Percentiles rank a stretch among this genome's conserved stretches.
phyloP scores from a whole-genome alignment of 805 yeast species.

The Barnettozyma sp. region DNA sequence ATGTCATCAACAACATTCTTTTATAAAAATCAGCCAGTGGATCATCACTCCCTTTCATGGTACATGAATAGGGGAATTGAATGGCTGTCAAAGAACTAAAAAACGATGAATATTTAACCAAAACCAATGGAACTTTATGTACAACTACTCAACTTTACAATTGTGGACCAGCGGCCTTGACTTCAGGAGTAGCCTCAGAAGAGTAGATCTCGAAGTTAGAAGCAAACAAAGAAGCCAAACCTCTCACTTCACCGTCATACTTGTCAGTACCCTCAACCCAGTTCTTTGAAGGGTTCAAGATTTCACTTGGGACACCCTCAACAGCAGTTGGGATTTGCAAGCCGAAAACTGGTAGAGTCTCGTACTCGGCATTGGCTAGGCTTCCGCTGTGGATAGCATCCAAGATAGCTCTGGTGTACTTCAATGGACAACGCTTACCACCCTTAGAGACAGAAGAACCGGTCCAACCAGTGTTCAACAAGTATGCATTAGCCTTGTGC shows the following conservation, averaged over 20 bases:
- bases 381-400: constrained; percentile 93
- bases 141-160: constrained; percentile 6
- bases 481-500: constrained; percentile 91
- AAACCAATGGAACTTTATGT: constrained; percentile 2
- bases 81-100: constrained; percentile 1
- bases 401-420: constrained; percentile 93
- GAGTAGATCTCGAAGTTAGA: constrained; percentile 85
- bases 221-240: constrained; percentile 69
- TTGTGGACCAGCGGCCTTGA: constrained; percentile 86
- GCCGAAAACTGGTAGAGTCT: constrained; percentile 79
- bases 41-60: too few species aligned
- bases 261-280: constrained; percentile 60
- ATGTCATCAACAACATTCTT: neutral
- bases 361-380: constrained; percentile 72
- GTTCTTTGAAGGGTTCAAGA: constrained; percentile 79
- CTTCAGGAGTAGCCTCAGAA: constrained; percentile 77
- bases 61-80: too few species aligned
- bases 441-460: constrained; percentile 90
- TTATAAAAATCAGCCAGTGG: constrained; percentile 5
- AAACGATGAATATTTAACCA: constrained; percentile 3
- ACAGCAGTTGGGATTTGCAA: constrained; percentile 78
- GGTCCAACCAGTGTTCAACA: constrained; percentile 97
- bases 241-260: constrained; percentile 47
- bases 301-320: constrained; percentile 68
- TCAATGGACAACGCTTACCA: constrained; percentile 95